Evolutionary conservation across 2,329 filamentous ascomycete genomes (phyloP).

Genomic region (Xenoacremonium recifei): DNA sequence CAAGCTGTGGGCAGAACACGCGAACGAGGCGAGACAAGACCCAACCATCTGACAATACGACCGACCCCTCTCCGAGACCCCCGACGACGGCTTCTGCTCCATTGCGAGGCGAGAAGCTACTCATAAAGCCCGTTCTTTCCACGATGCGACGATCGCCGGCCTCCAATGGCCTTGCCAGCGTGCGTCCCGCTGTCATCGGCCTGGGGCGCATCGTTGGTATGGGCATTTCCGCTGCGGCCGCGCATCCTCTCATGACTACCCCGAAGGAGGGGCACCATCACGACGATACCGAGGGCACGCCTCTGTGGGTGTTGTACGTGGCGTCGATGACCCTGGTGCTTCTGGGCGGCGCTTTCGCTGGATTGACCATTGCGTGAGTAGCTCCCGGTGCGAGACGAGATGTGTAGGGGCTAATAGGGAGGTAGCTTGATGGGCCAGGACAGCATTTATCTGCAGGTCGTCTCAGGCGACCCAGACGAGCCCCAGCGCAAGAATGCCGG

Average conservation of each 20-base stretch:
- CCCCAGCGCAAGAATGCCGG: constrained; percentile 84
- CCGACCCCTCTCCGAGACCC: too few species aligned
- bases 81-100: too few species aligned
- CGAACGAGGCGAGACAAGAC: too few species aligned
- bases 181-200: constrained; percentile 50
- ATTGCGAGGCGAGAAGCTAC: too few species aligned
- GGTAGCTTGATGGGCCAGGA: constrained; percentile 68
- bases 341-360: constrained; percentile 89
- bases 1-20: too few species aligned
- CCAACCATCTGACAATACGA: too few species aligned
- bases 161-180: constrained; percentile 35
- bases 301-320: constrained; percentile 77
- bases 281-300: constrained; percentile 57
- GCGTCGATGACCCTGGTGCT: constrained; percentile 80
- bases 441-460: constrained; percentile 95
- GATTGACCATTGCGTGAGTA: constrained; percentile 82
- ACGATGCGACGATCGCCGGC: constrained; percentile 26
- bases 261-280: constrained; percentile 39
- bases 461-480: constrained; percentile 79
- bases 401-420: constrained; percentile 1
- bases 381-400: not conserved
- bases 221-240: constrained; percentile 47
- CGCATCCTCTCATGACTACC: constrained; percentile 41
- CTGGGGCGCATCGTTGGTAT: constrained; percentile 50
- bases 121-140: too few species aligned